Conservation (phyloP, 169 alveolate species). For the Nephromyces sp. region DNA sequence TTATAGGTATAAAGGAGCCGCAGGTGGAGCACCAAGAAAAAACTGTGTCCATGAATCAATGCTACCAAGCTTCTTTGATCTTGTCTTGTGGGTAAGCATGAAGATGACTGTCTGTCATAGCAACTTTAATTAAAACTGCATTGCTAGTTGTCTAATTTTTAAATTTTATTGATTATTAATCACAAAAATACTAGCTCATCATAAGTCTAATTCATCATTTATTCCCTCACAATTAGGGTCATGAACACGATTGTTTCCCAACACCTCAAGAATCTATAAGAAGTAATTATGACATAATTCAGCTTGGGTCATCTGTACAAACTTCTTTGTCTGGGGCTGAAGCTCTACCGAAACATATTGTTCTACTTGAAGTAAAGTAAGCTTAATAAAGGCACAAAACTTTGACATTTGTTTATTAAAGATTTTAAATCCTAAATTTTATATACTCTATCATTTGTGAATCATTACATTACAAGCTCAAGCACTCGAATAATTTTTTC, state of each 20-base stretch:
- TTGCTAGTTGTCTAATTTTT: too few species aligned
- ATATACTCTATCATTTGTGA: not conserved
- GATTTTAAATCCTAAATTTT: too few species aligned
- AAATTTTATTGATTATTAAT: too few species aligned
- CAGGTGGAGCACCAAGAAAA: slow-evolving; percentile 65
- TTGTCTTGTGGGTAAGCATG: slow-evolving; percentile 76
- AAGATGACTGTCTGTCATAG: too few species aligned
- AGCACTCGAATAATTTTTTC: not conserved
- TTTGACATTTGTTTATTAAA: too few species aligned
- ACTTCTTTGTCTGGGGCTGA: slow-evolving; percentile 33
- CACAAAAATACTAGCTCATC: too few species aligned
- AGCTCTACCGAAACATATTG: slow-evolving; percentile 21
- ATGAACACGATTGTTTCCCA: slow-evolving; percentile 83
- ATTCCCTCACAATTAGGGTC: slow-evolving; percentile 67
- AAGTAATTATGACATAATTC: slow-evolving; percentile 20
- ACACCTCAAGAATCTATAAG: slow-evolving; percentile 43
- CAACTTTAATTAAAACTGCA: too few species aligned
- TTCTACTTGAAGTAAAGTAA: slow-evolving; percentile 13
- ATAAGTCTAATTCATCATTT: not conserved
- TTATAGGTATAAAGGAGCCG: slow-evolving; percentile 36
- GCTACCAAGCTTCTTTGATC: slow-evolving; percentile 74
- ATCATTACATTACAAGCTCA: not conserved
- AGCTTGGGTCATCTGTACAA: slow-evolving; percentile 37
- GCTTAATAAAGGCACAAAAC: not conserved
- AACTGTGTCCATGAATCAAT: slow-evolving; percentile 69